phyloP scores from a whole-genome alignment of 495 filamentous ascomycete species.

The Clavariopsis aquatica region DNA sequence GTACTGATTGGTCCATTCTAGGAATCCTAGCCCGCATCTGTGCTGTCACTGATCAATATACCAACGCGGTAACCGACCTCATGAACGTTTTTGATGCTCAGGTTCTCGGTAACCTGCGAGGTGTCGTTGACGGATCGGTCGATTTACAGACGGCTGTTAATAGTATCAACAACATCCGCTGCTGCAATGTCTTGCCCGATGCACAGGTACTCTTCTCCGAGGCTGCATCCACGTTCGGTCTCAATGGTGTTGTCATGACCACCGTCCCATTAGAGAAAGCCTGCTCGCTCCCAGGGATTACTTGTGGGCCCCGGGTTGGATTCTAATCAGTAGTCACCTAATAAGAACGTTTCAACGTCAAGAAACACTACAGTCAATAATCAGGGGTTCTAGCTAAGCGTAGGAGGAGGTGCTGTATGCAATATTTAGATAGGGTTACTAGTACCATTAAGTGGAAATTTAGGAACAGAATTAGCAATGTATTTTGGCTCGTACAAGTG shows the following conservation, averaged over 20 bases:
- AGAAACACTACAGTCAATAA: no score
- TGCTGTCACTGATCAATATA: neutral
- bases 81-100: neutral
- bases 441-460: no score
- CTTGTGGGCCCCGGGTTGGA: no score
- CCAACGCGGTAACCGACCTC: neutral
- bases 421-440: no score
- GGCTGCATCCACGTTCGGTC: neutral
- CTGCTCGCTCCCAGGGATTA: neutral
- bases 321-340: no score
- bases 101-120: neutral
- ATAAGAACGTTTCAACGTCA: no score
- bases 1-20: no score
- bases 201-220: neutral
- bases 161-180: neutral
- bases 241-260: neutral
- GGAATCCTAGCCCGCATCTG: neutral
- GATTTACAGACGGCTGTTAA: neutral
- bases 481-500: no score
- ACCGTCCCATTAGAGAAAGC: neutral
- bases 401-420: no score
- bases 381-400: no score
- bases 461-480: no score
- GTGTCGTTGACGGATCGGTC: neutral
- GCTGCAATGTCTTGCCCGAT: constrained; percentile 1